Evolutionary conservation across 768 basidiomycete genomes (phyloP), one percentile per base, ranked within the genome.

Genomic region (Solioccasus polychromus): DNA sequence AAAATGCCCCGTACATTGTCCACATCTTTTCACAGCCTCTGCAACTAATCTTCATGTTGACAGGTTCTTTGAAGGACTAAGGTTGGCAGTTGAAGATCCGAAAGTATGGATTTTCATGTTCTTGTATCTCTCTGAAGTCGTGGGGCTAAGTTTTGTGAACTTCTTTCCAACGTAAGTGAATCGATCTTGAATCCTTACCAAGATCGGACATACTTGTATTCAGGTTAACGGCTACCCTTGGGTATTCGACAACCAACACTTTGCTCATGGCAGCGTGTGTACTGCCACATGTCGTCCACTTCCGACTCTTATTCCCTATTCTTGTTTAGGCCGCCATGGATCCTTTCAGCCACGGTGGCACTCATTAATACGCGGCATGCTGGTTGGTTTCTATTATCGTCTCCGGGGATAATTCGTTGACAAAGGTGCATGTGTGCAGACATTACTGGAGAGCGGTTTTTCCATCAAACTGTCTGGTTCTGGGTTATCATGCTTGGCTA

Each of bases 401-500:
- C n/a, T n/a, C n/a, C n/a, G n/a, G n/a, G n/a, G n/a, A n/a, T n/a
- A n/a, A n/a, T n/a, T 8, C 2, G 22, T 19, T 32, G 32, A 35
- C 15, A 1, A 23, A 22, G n/a, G n/a, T 10, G 6, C 17, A 35
- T 20, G n/a, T n/a, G 32, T 20, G n/a, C 29, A 76, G 82, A 83
- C 50, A 67, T 65, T 45, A 79, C 78, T 4, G 82, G 82, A 0
- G 83, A 84, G 62, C 73, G 81, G 6, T 84, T 78, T 64, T 80
- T 81, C 71, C 83, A 85, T 57, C 68, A 76, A 39, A 62, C 68
- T 3, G 68, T 59, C 2, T 75, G 73, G 66, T 82, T 79, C 80
- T 82, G 80, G 80, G 76, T 68, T 3, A 73, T 74, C 36, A 79
- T 84, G 2, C 30, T 81, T 4, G 83, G 79, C 1, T 84, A 76